Percentiles rank a stretch among this genome's conserved stretches.
phyloP scores from a whole-genome alignment of 108 stramenopile species.

The Conticribra weissflogii region DNA sequence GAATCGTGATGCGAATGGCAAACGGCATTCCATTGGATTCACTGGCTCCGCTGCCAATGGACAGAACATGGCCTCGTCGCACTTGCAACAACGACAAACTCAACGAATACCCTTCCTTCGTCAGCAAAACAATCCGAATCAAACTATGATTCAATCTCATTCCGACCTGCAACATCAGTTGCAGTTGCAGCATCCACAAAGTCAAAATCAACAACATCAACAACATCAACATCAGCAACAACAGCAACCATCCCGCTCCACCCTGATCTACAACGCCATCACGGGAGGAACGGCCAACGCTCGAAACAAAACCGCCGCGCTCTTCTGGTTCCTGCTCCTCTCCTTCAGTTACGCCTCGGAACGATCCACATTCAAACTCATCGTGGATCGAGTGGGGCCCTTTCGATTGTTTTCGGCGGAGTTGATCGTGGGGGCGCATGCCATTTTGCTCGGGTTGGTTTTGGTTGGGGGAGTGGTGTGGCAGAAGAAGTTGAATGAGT shows the following conservation, averaged over 20 bases:
- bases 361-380: slow-evolving; percentile 75
- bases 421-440: slow-evolving; percentile 68
- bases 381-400: slow-evolving; percentile 83
- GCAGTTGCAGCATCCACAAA: background rate
- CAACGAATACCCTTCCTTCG: no score
- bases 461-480: slow-evolving; percentile 50
- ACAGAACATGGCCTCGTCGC: no score
- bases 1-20: no score
- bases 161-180: background rate
- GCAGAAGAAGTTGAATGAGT: slow-evolving; percentile 1
- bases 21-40: no score
- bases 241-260: slow-evolving; percentile 7
- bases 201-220: slow-evolving; percentile 3
- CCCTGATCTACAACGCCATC: slow-evolving; percentile 37
- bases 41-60: no score
- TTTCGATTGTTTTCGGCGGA: slow-evolving; percentile 80
- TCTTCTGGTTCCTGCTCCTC: slow-evolving; percentile 80
- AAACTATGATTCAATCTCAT: no score
- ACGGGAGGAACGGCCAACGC: slow-evolving; percentile 32
- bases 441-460: slow-evolving; percentile 51
- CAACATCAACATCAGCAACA: slow-evolving; percentile 1
- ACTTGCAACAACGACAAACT: no score
- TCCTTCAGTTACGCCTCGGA: slow-evolving; percentile 76
- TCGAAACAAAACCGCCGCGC: slow-evolving; percentile 56
- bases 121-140: no score